Evolutionary conservation across 495 filamentous ascomycete species (phyloP), one percentile per base, ranked within the genome.

Genomic region (Entonaema liquescens): DNA sequence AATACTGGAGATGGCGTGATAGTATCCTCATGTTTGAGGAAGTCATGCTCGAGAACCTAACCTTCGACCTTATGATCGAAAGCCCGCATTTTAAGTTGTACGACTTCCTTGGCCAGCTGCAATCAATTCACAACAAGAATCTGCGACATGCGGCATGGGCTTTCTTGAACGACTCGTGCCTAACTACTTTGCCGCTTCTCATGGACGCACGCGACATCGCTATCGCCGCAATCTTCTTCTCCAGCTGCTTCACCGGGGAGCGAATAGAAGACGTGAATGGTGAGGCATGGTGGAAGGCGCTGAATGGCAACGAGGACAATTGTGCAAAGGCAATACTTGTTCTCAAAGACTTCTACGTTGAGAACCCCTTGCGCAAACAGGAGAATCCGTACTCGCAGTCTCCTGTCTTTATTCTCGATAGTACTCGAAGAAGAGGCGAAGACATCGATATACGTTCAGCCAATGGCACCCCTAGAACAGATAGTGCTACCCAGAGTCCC

Each of bases 1-100:
- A 98, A 68, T 99, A 92, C 77, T 99, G 95, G 95, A 85, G 89
- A 76, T 99, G 95, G 95, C 88, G 92, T 53, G 95, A 99, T 74
- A 93, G 90, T 59, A 95, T 99, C 50, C 83, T 98, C 2, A 88
- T 89, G 68, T 90, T 93, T 73, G 95, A 99, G 81, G 97, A 98
- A 73, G 80, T 93, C 47, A 88, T 98, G 79, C 85, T 99, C 6
- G 95, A 99, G 80, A 87, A 86, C 44, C 84, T 98, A 35, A 98
- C 95, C 76, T 99, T 99, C 77, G 96, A 99, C 78, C 80, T 99
- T 33, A 90, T 92, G 77, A 82, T 97, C 33, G 91, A 97, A 68
- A 88, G 90, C 54, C 94, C 96, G 2, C 93, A 97, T 80, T 87
- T 88, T 63, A 87, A 89, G 33, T 87, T 98, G 25, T 93, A 91